Percentiles rank a stretch among this genome's conserved stretches.
phyloP scores from a whole-genome alignment of 2,329 filamentous ascomycete genomes.

The Fusarium sp. region DNA sequence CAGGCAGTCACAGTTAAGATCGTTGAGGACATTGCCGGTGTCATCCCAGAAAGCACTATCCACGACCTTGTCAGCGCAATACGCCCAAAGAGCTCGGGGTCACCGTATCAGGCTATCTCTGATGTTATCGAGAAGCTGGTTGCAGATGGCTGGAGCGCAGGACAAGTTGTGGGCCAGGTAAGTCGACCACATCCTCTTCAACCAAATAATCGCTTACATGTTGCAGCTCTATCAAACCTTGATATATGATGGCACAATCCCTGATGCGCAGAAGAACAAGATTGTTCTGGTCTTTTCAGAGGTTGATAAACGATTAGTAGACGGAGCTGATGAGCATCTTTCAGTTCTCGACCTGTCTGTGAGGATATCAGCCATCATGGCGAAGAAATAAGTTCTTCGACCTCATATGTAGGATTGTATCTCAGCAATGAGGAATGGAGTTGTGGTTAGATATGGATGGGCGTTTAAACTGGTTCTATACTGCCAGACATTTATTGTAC shows the following conservation, averaged over 20 bases:
- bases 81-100: constrained; percentile 73
- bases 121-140: constrained; percentile 89
- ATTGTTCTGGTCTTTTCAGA: constrained; percentile 93
- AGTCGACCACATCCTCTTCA: constrained; percentile 35
- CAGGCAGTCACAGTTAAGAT: constrained; percentile 78
- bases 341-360: constrained; percentile 87
- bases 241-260: constrained; percentile 85
- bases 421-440: constrained; percentile 35
- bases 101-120: constrained; percentile 79
- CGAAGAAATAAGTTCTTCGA: constrained; percentile 51
- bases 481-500: constrained; percentile 30
- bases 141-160: constrained; percentile 96
- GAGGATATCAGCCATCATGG: constrained; percentile 80
- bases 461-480: constrained; percentile 43
- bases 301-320: constrained; percentile 91
- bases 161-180: constrained; percentile 86
- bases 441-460: constrained; percentile 40
- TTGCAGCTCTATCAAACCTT: constrained; percentile 81
- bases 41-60: constrained; percentile 83
- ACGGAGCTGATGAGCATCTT: constrained; percentile 95
- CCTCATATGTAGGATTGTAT: constrained; percentile 8
- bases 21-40: constrained; percentile 95
- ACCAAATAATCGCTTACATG: constrained; percentile 11
- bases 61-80: constrained; percentile 78
- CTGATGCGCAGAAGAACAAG: constrained; percentile 88